Percentiles rank a stretch among this genome's conserved stretches.
These are phyloP conservation scores for Gautieria morchelliformis DNA, from an alignment of 768 basidiomycete species.

Conservation along the genomic window DNA sequence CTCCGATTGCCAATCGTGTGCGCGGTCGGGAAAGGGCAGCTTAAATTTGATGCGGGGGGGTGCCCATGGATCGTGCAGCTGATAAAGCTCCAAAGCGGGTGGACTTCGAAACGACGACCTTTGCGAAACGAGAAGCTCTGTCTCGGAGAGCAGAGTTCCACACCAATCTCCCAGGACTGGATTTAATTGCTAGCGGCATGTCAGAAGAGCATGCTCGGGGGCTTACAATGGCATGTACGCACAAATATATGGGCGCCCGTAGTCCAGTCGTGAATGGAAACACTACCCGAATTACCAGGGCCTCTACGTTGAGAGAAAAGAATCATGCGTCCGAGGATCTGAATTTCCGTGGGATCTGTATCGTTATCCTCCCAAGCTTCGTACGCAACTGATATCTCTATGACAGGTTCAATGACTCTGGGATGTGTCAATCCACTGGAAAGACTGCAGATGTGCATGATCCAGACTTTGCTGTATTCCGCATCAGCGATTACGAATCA, in stretches of 20 bases:
- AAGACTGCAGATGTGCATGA: neutral
- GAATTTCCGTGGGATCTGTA: slow-evolving; percentile 1
- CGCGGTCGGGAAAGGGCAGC: neutral
- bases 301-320: slow-evolving; percentile 5
- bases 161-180: slow-evolving; percentile 1
- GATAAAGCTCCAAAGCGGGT: slow-evolving; percentile 1
- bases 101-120: neutral
- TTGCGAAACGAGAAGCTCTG: neutral
- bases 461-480: neutral
- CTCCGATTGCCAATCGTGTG: neutral
- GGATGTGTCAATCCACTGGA: neutral
- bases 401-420: neutral
- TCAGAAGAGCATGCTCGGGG: no score
- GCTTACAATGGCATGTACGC: neutral
- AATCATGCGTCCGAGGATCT: neutral
- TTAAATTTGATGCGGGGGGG: neutral
- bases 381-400: slow-evolving; percentile 1
- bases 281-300: neutral
- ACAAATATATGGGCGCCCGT: neutral
- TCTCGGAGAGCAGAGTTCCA: slow-evolving; percentile 1
- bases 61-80: neutral
- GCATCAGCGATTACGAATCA: neutral
- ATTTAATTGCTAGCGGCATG: neutral
- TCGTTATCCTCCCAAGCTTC: neutral
- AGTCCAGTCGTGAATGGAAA: slow-evolving; percentile 1